Percentiles rank a stretch among this genome's conserved stretches.
Conservation (phyloP, 306 rosid species). For the Sophora flavescens region DNA sequence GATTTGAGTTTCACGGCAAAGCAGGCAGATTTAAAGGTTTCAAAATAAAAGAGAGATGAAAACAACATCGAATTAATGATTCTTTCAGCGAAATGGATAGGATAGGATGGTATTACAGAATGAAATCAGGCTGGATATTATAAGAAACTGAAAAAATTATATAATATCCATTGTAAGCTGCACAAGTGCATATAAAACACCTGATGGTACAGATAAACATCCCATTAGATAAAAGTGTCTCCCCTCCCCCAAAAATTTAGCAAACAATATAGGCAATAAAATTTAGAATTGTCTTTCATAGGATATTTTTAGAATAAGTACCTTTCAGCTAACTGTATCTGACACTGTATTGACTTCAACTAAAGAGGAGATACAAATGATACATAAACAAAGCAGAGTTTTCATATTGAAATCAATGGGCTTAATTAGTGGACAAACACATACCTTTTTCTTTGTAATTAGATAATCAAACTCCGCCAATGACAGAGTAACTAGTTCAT, state of each 20-base stretch:
- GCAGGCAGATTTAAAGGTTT: background rate
- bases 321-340: background rate
- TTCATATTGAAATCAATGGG: background rate
- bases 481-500: constrained; percentile 76
- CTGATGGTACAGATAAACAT: constrained; percentile 15
- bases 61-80: constrained; percentile 16
- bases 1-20: constrained; percentile 28
- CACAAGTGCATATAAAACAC: background rate
- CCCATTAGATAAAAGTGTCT: background rate
- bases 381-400: constrained; percentile 9
- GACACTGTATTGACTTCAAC: constrained; percentile 23
- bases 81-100: background rate
- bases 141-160: background rate
- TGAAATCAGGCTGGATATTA: constrained; percentile 2
- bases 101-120: constrained; percentile 7
- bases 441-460: constrained; percentile 95
- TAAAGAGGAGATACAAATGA: constrained; percentile 25
- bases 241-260: background rate
- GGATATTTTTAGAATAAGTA: background rate
- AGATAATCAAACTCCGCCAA: constrained; percentile 85
- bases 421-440: constrained; percentile 25
- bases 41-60: background rate
- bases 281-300: background rate
- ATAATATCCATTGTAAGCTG: background rate
- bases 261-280: background rate